Base-by-base conservation (phyloP, 345 rosid species). In the Eucalyptus cloeziana region DNA sequence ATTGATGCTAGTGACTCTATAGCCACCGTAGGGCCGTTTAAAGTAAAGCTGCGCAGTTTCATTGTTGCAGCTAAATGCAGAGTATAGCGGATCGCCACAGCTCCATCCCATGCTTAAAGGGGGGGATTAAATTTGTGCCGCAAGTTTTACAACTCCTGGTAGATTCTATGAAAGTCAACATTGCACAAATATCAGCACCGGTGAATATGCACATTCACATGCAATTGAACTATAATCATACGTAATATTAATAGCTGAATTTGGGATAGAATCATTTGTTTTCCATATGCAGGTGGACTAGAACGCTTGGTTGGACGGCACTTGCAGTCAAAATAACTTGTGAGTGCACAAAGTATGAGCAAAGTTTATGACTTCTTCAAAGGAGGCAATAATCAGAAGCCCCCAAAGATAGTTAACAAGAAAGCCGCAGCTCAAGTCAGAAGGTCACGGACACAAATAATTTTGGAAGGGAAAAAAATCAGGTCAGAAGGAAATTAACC, bases 51-150 rank as follows among this genome's bases (percentile, higher is more conserved):
- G 51, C 16, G 51, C 51, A 49, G 16, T 13, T 13, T 13, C 5
- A 13, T 13, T 4, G 51, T 49, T 6, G 16, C 51, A 49, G 51
- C 16, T 2, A 49, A 49, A 49, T 49, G 51, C 51, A 49, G 5
- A 49, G 50, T 49, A 49, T 49, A 49, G 15, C 51, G 51, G 51
- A 49, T 49, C 16, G 16, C 51, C 51, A 49, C 51, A 49, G 51
- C 51, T 56, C 43, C 45, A 4, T 22, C 79, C 64, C 2, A 25
- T 88, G 89, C 91, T 88, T 19, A 93, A 87, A 5, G 94, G 94
- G 71, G 22, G 92, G 94, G 37, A 93, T 76, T 4, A 89, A 25
- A 40, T 31, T 89, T 4, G 87, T 88, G 60, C 50, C 50, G 14
- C 50, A 49, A 49, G 50, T 49, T 49, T 13, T 13, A 13, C 50